A percentile compares a stretch with the other conserved stretches of the same genome.
phyloP scores from a whole-genome alignment of 1,284 basidiomycete genomes.

The Leccinum pallidistipes region DNA sequence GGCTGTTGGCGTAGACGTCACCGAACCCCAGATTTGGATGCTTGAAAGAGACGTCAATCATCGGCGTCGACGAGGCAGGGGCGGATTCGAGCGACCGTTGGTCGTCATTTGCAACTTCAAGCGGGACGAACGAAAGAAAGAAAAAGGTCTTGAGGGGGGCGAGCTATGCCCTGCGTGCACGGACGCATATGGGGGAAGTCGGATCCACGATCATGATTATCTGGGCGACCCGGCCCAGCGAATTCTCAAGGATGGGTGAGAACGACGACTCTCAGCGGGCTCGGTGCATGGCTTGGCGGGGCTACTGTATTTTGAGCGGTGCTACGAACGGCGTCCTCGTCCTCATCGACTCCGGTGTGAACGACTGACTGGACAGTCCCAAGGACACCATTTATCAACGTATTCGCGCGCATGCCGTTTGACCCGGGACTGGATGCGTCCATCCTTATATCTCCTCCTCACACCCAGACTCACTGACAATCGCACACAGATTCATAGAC shows the following conservation, averaged over 20 bases:
- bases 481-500: not conserved
- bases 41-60: conserved; percentile 20
- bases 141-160: not conserved
- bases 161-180: not conserved
- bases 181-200: not conserved
- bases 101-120: not conserved
- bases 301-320: not conserved
- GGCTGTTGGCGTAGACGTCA: no score
- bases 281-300: not conserved
- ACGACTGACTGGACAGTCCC: not conserved
- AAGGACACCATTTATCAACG: not conserved
- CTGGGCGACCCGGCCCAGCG: not conserved
- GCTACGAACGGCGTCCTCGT: not conserved
- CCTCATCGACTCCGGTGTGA: not conserved
- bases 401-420: not conserved
- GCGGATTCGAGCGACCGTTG: conserved; percentile 9
- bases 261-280: no score
- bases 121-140: not conserved
- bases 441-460: not conserved
- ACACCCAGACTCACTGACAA: not conserved
- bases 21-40: not conserved
- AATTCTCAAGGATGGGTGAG: not conserved
- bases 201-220: not conserved
- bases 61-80: conserved; percentile 19
- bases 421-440: not conserved